Base-by-base conservation (phyloP, 495 filamentous ascomycete species). In the Neohortaea acidophila region DNA sequence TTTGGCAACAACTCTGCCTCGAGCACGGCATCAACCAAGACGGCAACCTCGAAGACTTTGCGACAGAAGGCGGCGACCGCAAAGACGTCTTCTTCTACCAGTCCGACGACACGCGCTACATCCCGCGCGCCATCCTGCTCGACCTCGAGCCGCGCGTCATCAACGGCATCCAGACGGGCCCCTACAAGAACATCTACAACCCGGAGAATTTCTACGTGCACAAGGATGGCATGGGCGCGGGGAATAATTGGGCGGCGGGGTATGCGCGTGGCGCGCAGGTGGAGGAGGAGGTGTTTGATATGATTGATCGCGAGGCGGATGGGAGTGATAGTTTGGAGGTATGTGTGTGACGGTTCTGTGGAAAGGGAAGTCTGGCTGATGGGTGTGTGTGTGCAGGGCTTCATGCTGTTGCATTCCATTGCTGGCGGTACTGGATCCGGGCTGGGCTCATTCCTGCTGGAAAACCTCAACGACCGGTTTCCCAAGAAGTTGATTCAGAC, bases 41-140 rank as follows among this genome's bases (percentile, higher is more conserved):
- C 64, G 89, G 89, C 23, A 94, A 94, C 53, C 70, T 97, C 30
- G 84, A 92, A 60, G 83, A 92, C 52, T 91, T 85, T 61, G 86
- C 89, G 52, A 92, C 83, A 34, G 86, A 94, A 55, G 91, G 89
- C 44, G 85, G 85, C 32, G 89, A 97, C 62, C 75, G 89, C 52
- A 97, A 97, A 59, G 89, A 97, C 60, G 89, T 96, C 35, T 97
- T 97, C 62, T 97, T 94, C 71, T 97, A 97, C 60, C 89, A 96
- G 72, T 84, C 78, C 39, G 89, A 97, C 60, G 89, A 97, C 59
- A 97, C 89, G 32, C 72, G 89, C 62, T 97, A 97, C 62, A 94
- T 97, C 52, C 89, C 89, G 18, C 74, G 89, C 57, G 86, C 89
- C 18, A 96, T 97, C 48, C 66, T 97, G 21, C 77, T 97, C 34